Base-by-base conservation (phyloP, 495 filamentous ascomycete genomes). In the Podospora tetraspora region DNA sequence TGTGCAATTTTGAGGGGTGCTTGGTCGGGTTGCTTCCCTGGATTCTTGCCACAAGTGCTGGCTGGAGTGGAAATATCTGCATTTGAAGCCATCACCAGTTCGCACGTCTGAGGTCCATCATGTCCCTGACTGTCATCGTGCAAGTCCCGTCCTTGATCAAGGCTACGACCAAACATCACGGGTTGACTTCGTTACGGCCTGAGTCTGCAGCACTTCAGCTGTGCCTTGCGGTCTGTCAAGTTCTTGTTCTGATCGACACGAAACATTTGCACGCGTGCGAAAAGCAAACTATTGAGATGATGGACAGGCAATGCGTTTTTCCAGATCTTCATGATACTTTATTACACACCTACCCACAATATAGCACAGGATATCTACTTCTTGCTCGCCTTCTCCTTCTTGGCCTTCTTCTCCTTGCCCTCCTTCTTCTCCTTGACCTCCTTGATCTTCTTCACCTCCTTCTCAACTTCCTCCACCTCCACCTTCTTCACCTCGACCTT, bases 381-480 rank as follows among this genome's bases (percentile, higher is more conserved):
- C 69, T 57, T 70, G 61, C 64, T 71, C 70, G 29, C 23, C 62
- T 64, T 72, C 61, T 43, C 32, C 69, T 58, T 61, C 25, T 63
- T 64, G 3, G 27, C n/a, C n/a, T 69, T 30, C 58, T 64, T 52
- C 27, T 29, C 25, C 25, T 52, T 32, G 30, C 3, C 27, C 27
- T 32, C 30, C 25, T 25, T 25, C 25, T 25, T 25, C 25, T 25
- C 25, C 30, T 71, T 67, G 62, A 30, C 70, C 63, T 71, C 63
- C 34, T 27, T 56, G 43, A 62, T 13, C 34, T 63, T 22, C 22
- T 62, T 62, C 29, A 25, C 8, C 59, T 71, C 59, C 57, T 37
- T 61, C 69, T 68, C 57, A 1, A 25, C 59, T 34, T 69, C 27
- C 60, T 71, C 66, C 59, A 24, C 16, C 60, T 68, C 60, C 57